Conservation (phyloP, 2,329 filamentous ascomycete genomes). For the Rutstroemia sp. region DNA sequence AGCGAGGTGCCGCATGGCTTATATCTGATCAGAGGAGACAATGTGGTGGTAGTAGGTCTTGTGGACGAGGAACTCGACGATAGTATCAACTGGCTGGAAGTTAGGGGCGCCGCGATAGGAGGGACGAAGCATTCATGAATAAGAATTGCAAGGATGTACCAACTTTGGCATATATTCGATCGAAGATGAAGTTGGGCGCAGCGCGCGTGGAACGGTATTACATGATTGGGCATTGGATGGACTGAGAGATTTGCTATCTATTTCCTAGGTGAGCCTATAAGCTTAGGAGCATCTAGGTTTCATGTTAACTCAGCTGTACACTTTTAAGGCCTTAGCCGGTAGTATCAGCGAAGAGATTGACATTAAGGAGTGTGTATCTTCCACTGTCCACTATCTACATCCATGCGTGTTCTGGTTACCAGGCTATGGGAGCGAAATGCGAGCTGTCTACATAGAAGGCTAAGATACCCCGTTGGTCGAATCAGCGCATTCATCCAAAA, state of each 20-base stretch:
- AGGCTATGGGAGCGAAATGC: too few species aligned
- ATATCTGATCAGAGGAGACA: slow-evolving; percentile 90
- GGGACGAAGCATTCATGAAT: slow-evolving; percentile 66
- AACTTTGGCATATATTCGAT: background rate
- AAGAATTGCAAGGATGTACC: background rate
- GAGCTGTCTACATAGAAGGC: too few species aligned
- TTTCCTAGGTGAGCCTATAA: background rate
- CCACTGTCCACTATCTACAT: background rate
- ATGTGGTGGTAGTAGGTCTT: slow-evolving; percentile 82
- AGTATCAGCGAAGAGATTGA: background rate
- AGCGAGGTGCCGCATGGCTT: slow-evolving; percentile 76
- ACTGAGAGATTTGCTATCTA: background rate
- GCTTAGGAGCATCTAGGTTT: background rate
- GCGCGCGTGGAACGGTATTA: background rate
- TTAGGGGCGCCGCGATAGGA: slow-evolving; percentile 76
- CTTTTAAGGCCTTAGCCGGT: background rate
- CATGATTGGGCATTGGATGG: slow-evolving; percentile 8
- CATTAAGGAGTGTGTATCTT: background rate
- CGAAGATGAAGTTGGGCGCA: background rate
- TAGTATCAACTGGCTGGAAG: slow-evolving; percentile 88
- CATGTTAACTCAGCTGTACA: background rate
- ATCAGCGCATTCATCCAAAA: slow-evolving; percentile 17
- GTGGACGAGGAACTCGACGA: slow-evolving; percentile 85
- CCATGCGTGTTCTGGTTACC: background rate
- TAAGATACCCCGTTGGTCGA: too few species aligned